Base-by-base conservation (phyloP, 345 rosid species). In the Pseudoturritis turrita region DNA sequence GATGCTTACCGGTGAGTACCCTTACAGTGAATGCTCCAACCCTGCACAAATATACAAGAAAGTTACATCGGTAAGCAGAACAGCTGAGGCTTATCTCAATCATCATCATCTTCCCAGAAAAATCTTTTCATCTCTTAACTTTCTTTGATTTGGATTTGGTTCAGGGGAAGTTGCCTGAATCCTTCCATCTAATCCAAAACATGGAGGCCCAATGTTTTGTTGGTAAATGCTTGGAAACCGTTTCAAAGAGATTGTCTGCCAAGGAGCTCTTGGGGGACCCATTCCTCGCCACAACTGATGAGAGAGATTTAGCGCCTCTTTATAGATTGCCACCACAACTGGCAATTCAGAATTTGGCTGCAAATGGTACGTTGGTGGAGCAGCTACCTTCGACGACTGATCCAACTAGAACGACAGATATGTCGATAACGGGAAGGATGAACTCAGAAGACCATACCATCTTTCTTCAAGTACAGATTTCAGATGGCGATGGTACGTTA, bases 41-140 rank as follows among this genome's bases (percentile, higher is more conserved):
- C 90, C 96, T 0, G 98, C 98, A 4, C 96, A 91, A 74, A 95
- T 95, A 67, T 95, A 95, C 87, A 91, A 89, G 86, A 95, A 91
- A 85, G 99, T 95, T 49, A 86, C 96, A 31, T 81, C 88, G 80
- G 99, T 95, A 80, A 73, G 90, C 46, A 46, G 12, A 60, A 17
- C 18, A 26, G 21, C 21, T 18, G 18, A n/a, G 35, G 46, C 59
- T 62, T 25, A 62, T 70, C 65, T 70, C 52, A 55, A 19, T 57
- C 66, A 64, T 64, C 59, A 31, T 76, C 10, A 25, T 45, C 50
- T 55, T 46, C 17, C 10, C 0, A 67, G 8, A 14, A 22, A 15
- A 11, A 31, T 28, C 2, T 59, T 58, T 17, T 7, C 14, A 62
- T 53, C 14, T 69, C 4, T 49, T 43, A 4, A 67, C 47, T 58